A percentile compares a stretch with the other conserved stretches of the same genome.
These are phyloP conservation scores for Chernovozyma aurita DNA, from an alignment of 1,139 yeast genomes.

Conservation along the genomic window DNA sequence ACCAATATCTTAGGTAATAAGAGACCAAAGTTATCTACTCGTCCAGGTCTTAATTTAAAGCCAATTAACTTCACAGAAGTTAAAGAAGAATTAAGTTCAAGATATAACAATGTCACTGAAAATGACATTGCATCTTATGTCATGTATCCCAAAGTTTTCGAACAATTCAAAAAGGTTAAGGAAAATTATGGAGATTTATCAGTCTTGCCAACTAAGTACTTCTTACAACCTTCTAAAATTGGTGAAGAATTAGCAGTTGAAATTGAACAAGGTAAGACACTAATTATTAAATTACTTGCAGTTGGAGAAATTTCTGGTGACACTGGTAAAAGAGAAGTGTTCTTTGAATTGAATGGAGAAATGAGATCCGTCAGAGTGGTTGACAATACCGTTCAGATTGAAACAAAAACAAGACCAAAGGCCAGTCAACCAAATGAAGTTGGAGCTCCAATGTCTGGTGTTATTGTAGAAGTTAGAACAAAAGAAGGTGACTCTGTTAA, in stretches of 20 bases:
- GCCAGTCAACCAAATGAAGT: conserved; percentile 91
- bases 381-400: conserved; percentile 83
- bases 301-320: conserved; percentile 81
- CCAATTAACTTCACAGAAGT: conserved; percentile 76
- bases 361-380: conserved; percentile 91
- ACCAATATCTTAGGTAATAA: conserved; percentile 76
- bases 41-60: conserved; percentile 87
- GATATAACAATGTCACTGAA: conserved; percentile 66
- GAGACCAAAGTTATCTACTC: conserved; percentile 80
- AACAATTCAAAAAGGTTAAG: conserved; percentile 68
- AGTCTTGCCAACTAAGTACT: conserved; percentile 86
- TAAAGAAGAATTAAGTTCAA: conserved; percentile 63
- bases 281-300: conserved; percentile 88
- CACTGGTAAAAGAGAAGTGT: conserved; percentile 92
- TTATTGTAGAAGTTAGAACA: conserved; percentile 88
- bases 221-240: conserved; percentile 79
- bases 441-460: conserved; percentile 99
- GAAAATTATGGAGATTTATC: conserved; percentile 90
- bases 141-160: conserved; percentile 98
- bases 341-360: conserved; percentile 97
- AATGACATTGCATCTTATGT: conserved; percentile 90
- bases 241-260: conserved; percentile 88
- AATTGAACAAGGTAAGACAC: conserved; percentile 91
- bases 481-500: conserved; percentile 83
- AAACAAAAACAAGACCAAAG: conserved; percentile 82